Evolutionary conservation across 805 yeast species (phyloP).

Genomic region (Ascoidea rubescens): DNA sequence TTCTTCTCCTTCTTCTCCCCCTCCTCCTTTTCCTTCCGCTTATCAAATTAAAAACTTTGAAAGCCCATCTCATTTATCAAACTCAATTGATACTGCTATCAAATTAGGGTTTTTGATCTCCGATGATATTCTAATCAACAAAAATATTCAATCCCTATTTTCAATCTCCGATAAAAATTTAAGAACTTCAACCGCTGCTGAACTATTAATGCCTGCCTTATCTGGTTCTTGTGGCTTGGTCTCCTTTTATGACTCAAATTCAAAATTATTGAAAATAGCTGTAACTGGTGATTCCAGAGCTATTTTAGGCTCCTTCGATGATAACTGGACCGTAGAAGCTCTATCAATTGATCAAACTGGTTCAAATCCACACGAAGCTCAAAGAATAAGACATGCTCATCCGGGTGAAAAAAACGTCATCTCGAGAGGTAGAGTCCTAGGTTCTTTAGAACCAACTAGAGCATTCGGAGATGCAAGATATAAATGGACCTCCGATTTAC

Average conservation of each 20-base stretch:
- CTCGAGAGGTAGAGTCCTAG: constrained; percentile 79
- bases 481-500: constrained; percentile 67
- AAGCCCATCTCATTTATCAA: constrained; percentile 23
- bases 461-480: constrained; percentile 97
- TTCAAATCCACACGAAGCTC: constrained; percentile 75
- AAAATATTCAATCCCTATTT: constrained; percentile 56
- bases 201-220: constrained; percentile 77
- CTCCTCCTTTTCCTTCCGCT: constrained; percentile 27
- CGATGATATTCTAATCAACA: constrained; percentile 77
- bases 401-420: constrained; percentile 82
- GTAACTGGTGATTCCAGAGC: constrained; percentile 96
- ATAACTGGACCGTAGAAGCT: constrained; percentile 79
- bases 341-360: constrained; percentile 91
- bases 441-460: constrained; percentile 87
- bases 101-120: constrained; percentile 66
- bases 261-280: constrained; percentile 69
- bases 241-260: constrained; percentile 70
- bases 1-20: constrained; percentile 17
- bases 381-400: constrained; percentile 72
- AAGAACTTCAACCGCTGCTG: constrained; percentile 47
- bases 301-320: constrained; percentile 55
- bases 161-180: constrained; percentile 47
- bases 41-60: constrained; percentile 22
- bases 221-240: constrained; percentile 91
- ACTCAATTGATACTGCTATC: constrained; percentile 66